Evolutionary conservation across 192 early-diverging fungal species (phyloP), one percentile per base, ranked within the genome.

Genomic region (Glomus cerebriforme): DNA sequence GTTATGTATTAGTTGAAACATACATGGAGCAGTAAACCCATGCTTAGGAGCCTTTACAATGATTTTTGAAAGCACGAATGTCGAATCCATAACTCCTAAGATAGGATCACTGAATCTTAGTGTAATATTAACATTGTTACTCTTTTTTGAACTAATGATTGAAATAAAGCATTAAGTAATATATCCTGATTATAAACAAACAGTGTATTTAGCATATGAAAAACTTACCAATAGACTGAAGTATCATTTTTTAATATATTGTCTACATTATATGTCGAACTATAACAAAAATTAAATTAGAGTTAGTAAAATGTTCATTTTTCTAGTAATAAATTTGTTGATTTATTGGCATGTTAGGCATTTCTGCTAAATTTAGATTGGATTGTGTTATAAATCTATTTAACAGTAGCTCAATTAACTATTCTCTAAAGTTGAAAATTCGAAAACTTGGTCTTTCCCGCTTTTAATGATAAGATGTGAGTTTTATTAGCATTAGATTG

Each of bases 1-100:
- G 49, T 54, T 19, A 22, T 2, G 43, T 65, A 60, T 47, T 19
- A 17, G 7, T 45, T 7, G 27, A 22, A 74, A 66, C 54, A 65
- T 81, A 85, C 88, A 89, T 65, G 88, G 88, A 7, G 86, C 88
- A 22, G 88, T 89, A 54, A 83, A 89, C 15, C 88, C 88, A n/a
- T 84, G 82, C 9, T 75, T 82, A 2, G 88, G 88, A 24, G 84
- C 82, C 65, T 86, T 86, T 24, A 86, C 82, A 22, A 83, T 82
- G 45, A 89, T 81, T 65, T 84, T 79, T 12, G 86, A 81, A 34
- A 89, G 26, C 12, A 87, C 83, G 66, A 84, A 89, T 27, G 79
- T 81, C 10, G 54, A 47, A 35, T 81, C 79, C 29, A 35, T 67
- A 19, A n/a, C 29, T 13, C 47, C 67, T 4, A 64, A 68, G 59